Evolutionary conservation across 1,284 basidiomycete species (phyloP).

Genomic region (Cryptococcus depauperatus): DNA sequence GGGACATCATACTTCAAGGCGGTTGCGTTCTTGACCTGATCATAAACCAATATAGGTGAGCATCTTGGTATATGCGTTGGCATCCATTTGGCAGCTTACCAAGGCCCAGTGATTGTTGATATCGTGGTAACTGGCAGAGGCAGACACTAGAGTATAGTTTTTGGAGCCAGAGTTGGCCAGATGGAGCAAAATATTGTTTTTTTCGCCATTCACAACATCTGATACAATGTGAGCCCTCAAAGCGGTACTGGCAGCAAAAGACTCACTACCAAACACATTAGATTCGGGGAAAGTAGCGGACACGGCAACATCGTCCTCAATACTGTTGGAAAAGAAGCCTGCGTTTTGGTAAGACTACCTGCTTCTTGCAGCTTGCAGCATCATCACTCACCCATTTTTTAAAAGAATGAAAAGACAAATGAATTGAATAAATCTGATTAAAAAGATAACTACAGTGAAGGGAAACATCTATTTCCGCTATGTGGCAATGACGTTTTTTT

Average conservation of each 20-base stretch:
- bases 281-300: constrained; percentile 62
- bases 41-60: background rate
- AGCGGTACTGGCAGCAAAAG: background rate
- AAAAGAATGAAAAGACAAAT: too few species aligned
- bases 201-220: constrained; percentile 83
- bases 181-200: constrained; percentile 59
- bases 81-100: constrained; percentile 47
- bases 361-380: too few species aligned
- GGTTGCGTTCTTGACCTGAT: constrained; percentile 51
- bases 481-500: too few species aligned
- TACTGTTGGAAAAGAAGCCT: constrained; percentile 31
- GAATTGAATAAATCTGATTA: too few species aligned
- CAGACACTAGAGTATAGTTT: constrained; percentile 64
- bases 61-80: background rate
- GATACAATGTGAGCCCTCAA: constrained; percentile 7
- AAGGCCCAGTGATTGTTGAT: constrained; percentile 58
- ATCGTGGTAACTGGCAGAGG: constrained; percentile 65
- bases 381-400: background rate
- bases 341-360: background rate
- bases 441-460: too few species aligned
- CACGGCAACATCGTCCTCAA: constrained; percentile 51
- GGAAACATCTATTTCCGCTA: too few species aligned
- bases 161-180: constrained; percentile 68
- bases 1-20: constrained; percentile 55
- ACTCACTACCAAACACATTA: constrained; percentile 76